Evolutionary conservation across 2,329 filamentous ascomycete species (phyloP), one percentile per base, ranked within the genome.

Genomic region (Aspergillus melleus): DNA sequence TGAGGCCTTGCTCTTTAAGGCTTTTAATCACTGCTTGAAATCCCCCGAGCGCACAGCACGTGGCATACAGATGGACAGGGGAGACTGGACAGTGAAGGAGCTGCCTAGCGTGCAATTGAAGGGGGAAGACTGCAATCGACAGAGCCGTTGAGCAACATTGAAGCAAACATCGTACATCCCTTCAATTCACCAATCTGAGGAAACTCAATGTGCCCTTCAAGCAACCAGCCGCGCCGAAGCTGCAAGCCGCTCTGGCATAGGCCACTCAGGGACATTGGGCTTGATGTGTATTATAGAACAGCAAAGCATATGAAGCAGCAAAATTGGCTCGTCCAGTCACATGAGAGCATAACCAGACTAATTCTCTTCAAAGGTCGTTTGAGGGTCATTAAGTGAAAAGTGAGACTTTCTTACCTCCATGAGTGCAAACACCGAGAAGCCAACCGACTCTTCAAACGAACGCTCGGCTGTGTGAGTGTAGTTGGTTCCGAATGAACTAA

Each of bases 371-470:
- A n/a, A 16, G 36, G 14, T 42, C 6, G 14, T 8, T 42, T 42
- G 36, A 19, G 16, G 20, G 22, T 46, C 19, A 42, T 46, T 44
- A 16, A 9, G 19, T 22, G 39, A 54, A 54, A 16, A 54, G 20
- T n/a, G 10, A 51, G 24, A 26, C 14, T 39, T 44, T 46, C 52
- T 54, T 46, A 54, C 52, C 52, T 54, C 52, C 52, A 54, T 54
- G 36, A 44, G 52, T 19, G 20, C 52, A 30, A 54, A n/a, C 11
- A 16, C 20, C 52, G 36, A 52, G 36, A 36, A 36, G 20, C 29
- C 50, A 39, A 16, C 14, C 5, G 36, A 52, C 10, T 12, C 32
- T 52, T 39, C 29, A 20, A 30, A 19, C 49, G 29, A 30, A 10
- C n/a, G 29, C 29, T 14, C 20, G 49, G 49, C 16, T 26, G 22